A percentile compares a stretch with the other conserved stretches of the same genome.
These are phyloP conservation scores for Petasospora fabianii DNA, from an alignment of 1,139 yeast genomes.

Conservation along the genomic window DNA sequence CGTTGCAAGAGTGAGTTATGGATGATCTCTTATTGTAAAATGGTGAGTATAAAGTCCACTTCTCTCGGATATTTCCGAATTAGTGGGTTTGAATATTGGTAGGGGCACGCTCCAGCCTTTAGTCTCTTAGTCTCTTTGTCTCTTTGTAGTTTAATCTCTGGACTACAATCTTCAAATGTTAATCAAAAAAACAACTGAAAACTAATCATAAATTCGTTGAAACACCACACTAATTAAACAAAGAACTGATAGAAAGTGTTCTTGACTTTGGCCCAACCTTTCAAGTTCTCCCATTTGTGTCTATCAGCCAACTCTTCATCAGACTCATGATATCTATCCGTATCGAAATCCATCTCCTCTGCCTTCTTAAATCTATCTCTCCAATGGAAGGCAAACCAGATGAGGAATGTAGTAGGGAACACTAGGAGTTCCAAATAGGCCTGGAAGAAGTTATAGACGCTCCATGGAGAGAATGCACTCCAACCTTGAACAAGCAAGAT, in stretches of 20 bases:
- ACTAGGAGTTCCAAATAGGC: slow-evolving; percentile 41
- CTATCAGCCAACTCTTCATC: slow-evolving; percentile 44
- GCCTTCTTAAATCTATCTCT: slow-evolving; percentile 45
- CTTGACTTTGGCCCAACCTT: slow-evolving; percentile 8
- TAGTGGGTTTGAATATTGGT: too few species aligned
- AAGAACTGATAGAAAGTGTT: slow-evolving; percentile 11
- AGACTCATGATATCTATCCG: slow-evolving; percentile 52
- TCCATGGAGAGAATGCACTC: slow-evolving; percentile 58
- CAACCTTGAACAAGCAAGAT: slow-evolving; percentile 61
- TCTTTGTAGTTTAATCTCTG: neutral
- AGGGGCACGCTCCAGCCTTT: too few species aligned
- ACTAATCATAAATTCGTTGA: neutral
- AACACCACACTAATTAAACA: slow-evolving; percentile 8
- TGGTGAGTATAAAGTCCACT: too few species aligned
- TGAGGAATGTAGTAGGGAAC: slow-evolving; percentile 46
- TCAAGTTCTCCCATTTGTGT: slow-evolving; percentile 26
- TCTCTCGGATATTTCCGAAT: too few species aligned
- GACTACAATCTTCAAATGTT: neutral
- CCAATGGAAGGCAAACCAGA: slow-evolving; percentile 42
- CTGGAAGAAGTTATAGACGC: slow-evolving; percentile 48
- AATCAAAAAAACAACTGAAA: neutral
- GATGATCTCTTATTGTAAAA: too few species aligned
- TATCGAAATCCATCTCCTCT: slow-evolving; percentile 60
- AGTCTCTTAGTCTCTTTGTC: too few species aligned
- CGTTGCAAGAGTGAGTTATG: too few species aligned